Percentiles rank a stretch among this genome's conserved stretches.
These are phyloP conservation scores for Suillus subaureus DNA, from an alignment of 768 basidiomycete species.

Conservation along the genomic window DNA sequence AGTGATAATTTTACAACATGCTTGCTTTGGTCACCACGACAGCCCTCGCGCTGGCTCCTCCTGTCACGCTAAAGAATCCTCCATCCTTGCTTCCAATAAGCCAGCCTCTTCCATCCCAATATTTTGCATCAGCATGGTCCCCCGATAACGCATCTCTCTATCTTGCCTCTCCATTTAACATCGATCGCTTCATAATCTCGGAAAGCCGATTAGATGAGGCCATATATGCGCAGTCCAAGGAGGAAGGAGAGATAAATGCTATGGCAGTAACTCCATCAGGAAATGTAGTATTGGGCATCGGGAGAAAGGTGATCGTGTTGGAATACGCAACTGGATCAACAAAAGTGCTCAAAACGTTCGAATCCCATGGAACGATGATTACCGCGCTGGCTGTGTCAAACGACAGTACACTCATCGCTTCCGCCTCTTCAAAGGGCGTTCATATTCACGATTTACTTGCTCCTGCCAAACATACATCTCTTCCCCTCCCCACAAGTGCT, in stretches of 20 bases:
- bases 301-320: slow-evolving; percentile 49
- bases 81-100: slow-evolving; percentile 42
- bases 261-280: slow-evolving; percentile 36
- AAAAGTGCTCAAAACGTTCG: slow-evolving; percentile 50
- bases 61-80: slow-evolving; percentile 40
- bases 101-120: slow-evolving; percentile 9
- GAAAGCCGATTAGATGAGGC: slow-evolving; percentile 44
- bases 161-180: slow-evolving; percentile 46
- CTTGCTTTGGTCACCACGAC: slow-evolving; percentile 50
- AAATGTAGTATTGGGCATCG: slow-evolving; percentile 50
- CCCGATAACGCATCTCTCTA: slow-evolving; percentile 57
- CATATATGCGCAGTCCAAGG: slow-evolving; percentile 36
- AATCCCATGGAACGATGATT: slow-evolving; percentile 51
- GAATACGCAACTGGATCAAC: slow-evolving; percentile 44
- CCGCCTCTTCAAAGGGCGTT: slow-evolving; percentile 51
- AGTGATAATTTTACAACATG: slow-evolving; percentile 34
- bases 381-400: slow-evolving; percentile 60
- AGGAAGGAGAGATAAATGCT: slow-evolving; percentile 29
- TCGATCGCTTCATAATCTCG: slow-evolving; percentile 56
- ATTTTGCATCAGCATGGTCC: slow-evolving; percentile 54
- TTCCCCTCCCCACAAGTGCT: slow-evolving; percentile 45
- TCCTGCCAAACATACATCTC: slow-evolving; percentile 48
- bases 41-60: slow-evolving; percentile 46
- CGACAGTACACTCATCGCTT: slow-evolving; percentile 58
- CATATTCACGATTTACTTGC: slow-evolving; percentile 63